phyloP scores from a whole-genome alignment of 108 stramenopile genomes.

The Ochromonas danica region DNA sequence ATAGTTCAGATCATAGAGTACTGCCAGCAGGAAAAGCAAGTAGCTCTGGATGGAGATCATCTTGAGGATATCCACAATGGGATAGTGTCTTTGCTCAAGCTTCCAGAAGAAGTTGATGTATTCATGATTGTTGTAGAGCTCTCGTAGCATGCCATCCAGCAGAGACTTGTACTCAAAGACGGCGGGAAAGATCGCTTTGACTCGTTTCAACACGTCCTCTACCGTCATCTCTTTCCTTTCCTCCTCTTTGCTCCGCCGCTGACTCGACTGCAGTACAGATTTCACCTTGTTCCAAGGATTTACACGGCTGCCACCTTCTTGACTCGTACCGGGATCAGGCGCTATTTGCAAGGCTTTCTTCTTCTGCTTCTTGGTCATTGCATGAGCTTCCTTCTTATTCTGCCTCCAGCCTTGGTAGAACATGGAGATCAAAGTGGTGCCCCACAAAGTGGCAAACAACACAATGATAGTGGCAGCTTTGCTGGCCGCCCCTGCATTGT shows the following conservation, averaged over 20 bases:
- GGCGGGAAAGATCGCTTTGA: neutral
- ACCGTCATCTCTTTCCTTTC: neutral
- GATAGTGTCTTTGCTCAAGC: neutral
- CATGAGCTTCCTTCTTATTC: neutral
- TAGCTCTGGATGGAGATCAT: neutral
- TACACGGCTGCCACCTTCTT: neutral
- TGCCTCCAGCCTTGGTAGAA: neutral
- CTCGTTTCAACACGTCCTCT: neutral
- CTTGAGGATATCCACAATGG: neutral
- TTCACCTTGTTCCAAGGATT: neutral
- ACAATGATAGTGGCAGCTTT: too few species aligned
- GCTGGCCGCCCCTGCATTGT: neutral
- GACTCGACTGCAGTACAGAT: too few species aligned
- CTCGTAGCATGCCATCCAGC: neutral
- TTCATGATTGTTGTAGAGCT: neutral
- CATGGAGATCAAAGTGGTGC: neutral
- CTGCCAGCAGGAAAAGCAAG: neutral
- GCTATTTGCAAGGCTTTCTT: neutral
- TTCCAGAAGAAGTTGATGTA: neutral
- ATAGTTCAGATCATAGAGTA: conserved; percentile 6
- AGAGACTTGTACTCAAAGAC: neutral
- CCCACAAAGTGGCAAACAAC: neutral
- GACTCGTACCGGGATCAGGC: too few species aligned
- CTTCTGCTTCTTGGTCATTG: neutral
- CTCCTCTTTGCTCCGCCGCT: too few species aligned